Conservation (phyloP, 257 asterid species). For the Rhazya stricta region DNA sequence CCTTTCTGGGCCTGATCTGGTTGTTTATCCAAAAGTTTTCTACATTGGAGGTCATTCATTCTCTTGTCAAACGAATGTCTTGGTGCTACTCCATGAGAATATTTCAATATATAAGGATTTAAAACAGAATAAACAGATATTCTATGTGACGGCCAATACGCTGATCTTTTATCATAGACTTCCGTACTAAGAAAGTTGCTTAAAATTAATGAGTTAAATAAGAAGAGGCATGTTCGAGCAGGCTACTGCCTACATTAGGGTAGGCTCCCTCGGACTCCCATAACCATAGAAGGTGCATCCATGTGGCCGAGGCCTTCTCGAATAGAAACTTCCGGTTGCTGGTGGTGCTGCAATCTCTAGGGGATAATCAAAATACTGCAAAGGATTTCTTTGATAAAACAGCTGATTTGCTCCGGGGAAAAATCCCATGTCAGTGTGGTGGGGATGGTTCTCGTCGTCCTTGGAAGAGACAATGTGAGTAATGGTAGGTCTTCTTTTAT, state of each 20-base stretch:
- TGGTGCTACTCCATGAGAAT: not conserved
- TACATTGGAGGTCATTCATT: not conserved
- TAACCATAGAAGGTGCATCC: not conserved
- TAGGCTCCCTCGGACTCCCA: not conserved
- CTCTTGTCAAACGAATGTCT: not conserved
- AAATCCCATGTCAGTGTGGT: not conserved
- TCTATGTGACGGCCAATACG: not conserved
- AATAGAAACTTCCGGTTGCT: not conserved
- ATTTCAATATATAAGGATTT: not conserved
- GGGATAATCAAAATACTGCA: not conserved
- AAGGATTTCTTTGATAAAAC: not conserved
- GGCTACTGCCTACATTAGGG: not conserved
- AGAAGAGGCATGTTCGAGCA: not conserved
- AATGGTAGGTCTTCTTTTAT: not conserved
- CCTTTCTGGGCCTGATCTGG: not conserved
- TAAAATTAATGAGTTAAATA: too few species aligned
- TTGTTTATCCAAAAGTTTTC: not conserved
- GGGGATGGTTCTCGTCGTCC: slow-evolving; percentile 8
- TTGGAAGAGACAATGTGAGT: not conserved
- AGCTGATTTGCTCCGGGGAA: not conserved
- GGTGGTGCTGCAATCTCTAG: not conserved
- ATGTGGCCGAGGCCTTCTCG: not conserved
- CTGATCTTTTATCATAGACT: not conserved
- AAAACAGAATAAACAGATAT: not conserved
- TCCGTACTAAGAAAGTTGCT: not conserved